Conservation (phyloP, 805 yeast species). For the Geotrichum ghanense region DNA sequence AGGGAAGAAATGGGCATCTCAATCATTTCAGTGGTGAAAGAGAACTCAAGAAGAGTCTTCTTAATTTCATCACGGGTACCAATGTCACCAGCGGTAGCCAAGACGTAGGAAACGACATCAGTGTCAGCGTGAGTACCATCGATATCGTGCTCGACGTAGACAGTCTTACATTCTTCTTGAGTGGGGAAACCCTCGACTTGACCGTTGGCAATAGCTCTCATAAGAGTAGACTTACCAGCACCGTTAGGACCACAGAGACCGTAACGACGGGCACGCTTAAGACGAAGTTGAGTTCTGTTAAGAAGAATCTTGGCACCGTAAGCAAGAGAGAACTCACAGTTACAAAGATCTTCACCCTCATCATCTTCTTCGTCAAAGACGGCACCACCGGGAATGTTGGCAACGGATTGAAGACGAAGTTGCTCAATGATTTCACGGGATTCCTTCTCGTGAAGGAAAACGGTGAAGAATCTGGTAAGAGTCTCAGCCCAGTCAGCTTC, state of each 20-base stretch:
- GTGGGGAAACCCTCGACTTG: slow-evolving; percentile 99
- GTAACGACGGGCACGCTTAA: slow-evolving; percentile 92
- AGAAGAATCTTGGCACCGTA: slow-evolving; percentile 99
- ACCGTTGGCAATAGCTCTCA: slow-evolving; percentile 96
- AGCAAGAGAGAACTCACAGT: slow-evolving; percentile 99
- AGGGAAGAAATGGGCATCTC: slow-evolving; percentile 88
- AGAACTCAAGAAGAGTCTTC: slow-evolving; percentile 76
- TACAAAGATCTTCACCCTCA: slow-evolving; percentile 98
- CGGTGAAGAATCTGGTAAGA: slow-evolving; percentile 88
- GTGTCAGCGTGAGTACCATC: slow-evolving; percentile 98
- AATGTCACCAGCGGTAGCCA: slow-evolving; percentile 65
- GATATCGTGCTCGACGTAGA: slow-evolving; percentile 98
- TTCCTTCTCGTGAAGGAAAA: slow-evolving; percentile 87
- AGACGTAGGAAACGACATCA: slow-evolving; percentile 84
- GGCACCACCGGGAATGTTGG: slow-evolving; percentile 96
- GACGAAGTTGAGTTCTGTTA: slow-evolving; percentile 98
- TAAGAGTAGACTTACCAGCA: slow-evolving; percentile 98
- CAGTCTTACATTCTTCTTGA: slow-evolving; percentile 98
- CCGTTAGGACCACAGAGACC: slow-evolving; percentile 99
- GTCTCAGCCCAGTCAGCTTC: slow-evolving; percentile 84
- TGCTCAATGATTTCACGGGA: slow-evolving; percentile 86
- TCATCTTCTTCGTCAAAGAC: slow-evolving; percentile 82
- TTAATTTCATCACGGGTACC: slow-evolving; percentile 64
- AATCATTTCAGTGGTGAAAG: slow-evolving; percentile 90
- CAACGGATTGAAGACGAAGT: slow-evolving; percentile 92